Percentiles rank a stretch among this genome's conserved stretches.
phyloP scores from a whole-genome alignment of 1,284 basidiomycete species.

The Ustilago bromivora region DNA sequence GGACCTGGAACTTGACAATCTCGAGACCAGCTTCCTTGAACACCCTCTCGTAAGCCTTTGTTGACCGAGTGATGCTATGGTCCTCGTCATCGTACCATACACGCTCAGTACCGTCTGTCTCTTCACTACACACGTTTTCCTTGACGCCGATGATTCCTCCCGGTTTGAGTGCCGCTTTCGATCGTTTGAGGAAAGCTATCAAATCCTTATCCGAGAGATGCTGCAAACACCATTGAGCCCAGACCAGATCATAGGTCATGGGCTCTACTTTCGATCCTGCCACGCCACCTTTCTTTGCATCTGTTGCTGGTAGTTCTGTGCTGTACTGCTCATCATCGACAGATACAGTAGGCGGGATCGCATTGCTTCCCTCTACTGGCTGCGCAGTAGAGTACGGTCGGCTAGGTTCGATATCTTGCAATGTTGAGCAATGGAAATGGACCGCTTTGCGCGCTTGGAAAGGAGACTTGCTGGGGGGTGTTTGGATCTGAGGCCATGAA shows the following conservation, averaged over 20 bases:
- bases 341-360: conserved; percentile 38
- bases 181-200: conserved; percentile 58
- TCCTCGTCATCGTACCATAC: conserved; percentile 69
- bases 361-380: conserved; percentile 13
- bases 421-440: conserved; percentile 64
- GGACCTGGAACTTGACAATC: conserved; percentile 61
- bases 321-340: conserved; percentile 21
- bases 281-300: conserved; percentile 20
- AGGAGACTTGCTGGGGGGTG: conserved; percentile 49
- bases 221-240: conserved; percentile 69
- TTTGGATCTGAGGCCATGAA: conserved; percentile 53
- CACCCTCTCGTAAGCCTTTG: conserved; percentile 65
- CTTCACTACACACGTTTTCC: conserved; percentile 67
- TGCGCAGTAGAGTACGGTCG: conserved; percentile 44
- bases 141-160: conserved; percentile 65
- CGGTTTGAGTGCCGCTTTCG: conserved; percentile 56
- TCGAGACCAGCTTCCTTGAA: conserved; percentile 63
- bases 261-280: conserved; percentile 46
- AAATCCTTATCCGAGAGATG: conserved; percentile 67
- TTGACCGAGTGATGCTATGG: conserved; percentile 66
- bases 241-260: conserved; percentile 62
- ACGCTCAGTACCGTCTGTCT: conserved; percentile 61
- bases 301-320: background rate
- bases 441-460: conserved; percentile 64
- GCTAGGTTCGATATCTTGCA: conserved; percentile 64